These are phyloP conservation scores for Phoenix dactylifera DNA, from an alignment of 176 grass and related monocot genomes.

Conservation along the genomic window DNA sequence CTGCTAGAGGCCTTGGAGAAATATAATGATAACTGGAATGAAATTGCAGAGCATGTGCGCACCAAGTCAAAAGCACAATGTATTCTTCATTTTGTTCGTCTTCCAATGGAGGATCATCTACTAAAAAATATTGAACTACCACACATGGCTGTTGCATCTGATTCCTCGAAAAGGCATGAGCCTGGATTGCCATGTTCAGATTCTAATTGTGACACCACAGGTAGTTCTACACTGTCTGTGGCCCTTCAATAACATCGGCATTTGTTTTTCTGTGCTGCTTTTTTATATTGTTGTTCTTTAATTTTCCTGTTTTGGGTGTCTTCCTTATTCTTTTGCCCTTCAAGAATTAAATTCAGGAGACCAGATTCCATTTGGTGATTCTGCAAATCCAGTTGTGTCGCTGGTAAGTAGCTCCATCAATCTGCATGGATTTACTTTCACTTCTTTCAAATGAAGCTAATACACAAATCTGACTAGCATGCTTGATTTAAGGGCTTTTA, in stretches of 20 bases:
- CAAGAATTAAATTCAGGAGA: constrained; percentile 36
- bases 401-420: constrained; percentile 43
- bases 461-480: too few species aligned
- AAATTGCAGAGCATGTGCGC: constrained; percentile 78
- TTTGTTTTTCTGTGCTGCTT: constrained; percentile 9
- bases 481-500: too few species aligned
- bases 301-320: constrained; percentile 6
- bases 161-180: constrained; percentile 9
- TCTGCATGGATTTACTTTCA: neutral
- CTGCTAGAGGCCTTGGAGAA: constrained; percentile 91
- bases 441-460: neutral
- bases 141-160: constrained; percentile 12
- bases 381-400: constrained; percentile 95
- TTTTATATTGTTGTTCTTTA: constrained; percentile 14
- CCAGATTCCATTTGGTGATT: constrained; percentile 79
- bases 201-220: constrained; percentile 51
- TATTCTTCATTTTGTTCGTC: constrained; percentile 89
- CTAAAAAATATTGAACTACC: constrained; percentile 75
- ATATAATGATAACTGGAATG: constrained; percentile 73
- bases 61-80: constrained; percentile 93
- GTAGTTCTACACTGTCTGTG: constrained; percentile 16
- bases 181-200: constrained; percentile 27
- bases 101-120: constrained; percentile 72
- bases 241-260: neutral
- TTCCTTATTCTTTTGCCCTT: constrained; percentile 27